phyloP scores from a whole-genome alignment of 768 basidiomycete genomes.

The Tulasnella calospora region DNA sequence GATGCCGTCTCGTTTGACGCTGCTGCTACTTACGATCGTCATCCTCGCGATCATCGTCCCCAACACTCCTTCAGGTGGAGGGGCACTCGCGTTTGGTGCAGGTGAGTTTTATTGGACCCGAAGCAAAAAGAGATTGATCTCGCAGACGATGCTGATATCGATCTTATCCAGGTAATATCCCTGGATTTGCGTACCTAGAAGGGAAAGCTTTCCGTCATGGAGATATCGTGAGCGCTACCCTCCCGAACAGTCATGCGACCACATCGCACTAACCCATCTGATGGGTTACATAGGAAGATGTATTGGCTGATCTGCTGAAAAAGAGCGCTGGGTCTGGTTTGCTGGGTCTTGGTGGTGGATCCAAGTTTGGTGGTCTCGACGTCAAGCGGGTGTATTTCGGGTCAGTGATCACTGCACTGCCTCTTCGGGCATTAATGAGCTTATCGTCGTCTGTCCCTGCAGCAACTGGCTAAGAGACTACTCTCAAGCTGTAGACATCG shows the following conservation, averaged over 20 bases:
- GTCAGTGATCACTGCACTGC: slow-evolving; percentile 38
- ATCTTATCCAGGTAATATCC: slow-evolving; percentile 76
- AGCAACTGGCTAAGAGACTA: slow-evolving; percentile 90
- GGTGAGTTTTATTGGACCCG: slow-evolving; percentile 4
- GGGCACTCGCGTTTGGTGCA: slow-evolving; percentile 20
- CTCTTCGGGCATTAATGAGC: slow-evolving; percentile 24
- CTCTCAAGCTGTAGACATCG: slow-evolving; percentile 82
- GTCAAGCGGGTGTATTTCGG: slow-evolving; percentile 81
- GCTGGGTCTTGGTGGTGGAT: slow-evolving; percentile 50
- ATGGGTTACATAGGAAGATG: slow-evolving; percentile 56
- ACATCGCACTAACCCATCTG: slow-evolving; percentile 26
- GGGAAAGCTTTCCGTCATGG: slow-evolving; percentile 83
- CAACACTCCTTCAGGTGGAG: slow-evolving; percentile 10
- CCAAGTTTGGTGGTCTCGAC: slow-evolving; percentile 74
- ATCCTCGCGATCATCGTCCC: slow-evolving; percentile 22
- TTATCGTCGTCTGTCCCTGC: background rate
- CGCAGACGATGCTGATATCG: slow-evolving; percentile 36
- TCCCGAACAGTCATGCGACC: slow-evolving; percentile 28
- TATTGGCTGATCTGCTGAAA: slow-evolving; percentile 57
- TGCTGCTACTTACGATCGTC: slow-evolving; percentile 22
- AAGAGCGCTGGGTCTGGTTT: slow-evolving; percentile 40
- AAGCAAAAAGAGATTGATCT: slow-evolving; percentile 31
- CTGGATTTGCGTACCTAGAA: slow-evolving; percentile 82
- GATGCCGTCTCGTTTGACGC: slow-evolving; percentile 22
- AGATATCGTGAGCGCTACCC: slow-evolving; percentile 56